Percentiles rank a stretch among this genome's conserved stretches.
Conservation (phyloP, 352 stramenopile genomes). For the Globisporangium camurandrum region DNA sequence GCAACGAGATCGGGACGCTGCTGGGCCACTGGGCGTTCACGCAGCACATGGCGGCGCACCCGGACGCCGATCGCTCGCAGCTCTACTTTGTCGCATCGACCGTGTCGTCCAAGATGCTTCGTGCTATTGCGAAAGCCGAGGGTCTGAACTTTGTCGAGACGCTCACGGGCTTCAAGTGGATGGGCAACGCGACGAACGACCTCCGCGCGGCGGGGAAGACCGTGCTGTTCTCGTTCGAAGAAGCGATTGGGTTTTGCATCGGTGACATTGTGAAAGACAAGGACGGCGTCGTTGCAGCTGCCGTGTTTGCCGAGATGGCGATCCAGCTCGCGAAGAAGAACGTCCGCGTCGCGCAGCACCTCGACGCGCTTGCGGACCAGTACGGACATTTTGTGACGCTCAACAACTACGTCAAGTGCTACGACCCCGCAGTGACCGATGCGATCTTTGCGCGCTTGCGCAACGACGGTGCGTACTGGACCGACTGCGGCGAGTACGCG, state of each 20-base stretch:
- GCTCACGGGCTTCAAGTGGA: constrained; percentile 99
- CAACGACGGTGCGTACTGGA: constrained; percentile 86
- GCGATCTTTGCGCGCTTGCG: constrained; percentile 90
- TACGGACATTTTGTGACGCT: constrained; percentile 97
- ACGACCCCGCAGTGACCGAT: constrained; percentile 83
- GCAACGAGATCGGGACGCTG: constrained; percentile 96
- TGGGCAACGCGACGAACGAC: constrained; percentile 88
- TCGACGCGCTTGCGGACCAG: constrained; percentile 86
- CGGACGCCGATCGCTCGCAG: constrained; percentile 45
- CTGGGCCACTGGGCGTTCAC: constrained; percentile 90
- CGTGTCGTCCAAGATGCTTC: constrained; percentile 96
- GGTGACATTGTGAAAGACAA: constrained; percentile 97
- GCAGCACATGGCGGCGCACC: constrained; percentile 53
- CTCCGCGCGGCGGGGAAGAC: constrained; percentile 82
- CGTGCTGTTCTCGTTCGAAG: constrained; percentile 97
- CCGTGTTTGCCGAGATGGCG: constrained; percentile 89
- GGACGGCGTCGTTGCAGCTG: constrained; percentile 93
- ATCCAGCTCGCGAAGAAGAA: constrained; percentile 55
- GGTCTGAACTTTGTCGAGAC: constrained; percentile 96
- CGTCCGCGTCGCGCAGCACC: constrained; percentile 59
- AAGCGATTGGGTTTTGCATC: constrained; percentile 98
- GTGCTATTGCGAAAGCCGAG: constrained; percentile 86
- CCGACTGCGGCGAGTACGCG: constrained; percentile 68
- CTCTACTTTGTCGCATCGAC: constrained; percentile 92
- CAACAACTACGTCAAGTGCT: constrained; percentile 97